Evolutionary conservation across 805 yeast genomes (phyloP).

Genomic region (Kurtzmaniella cleridarum): DNA sequence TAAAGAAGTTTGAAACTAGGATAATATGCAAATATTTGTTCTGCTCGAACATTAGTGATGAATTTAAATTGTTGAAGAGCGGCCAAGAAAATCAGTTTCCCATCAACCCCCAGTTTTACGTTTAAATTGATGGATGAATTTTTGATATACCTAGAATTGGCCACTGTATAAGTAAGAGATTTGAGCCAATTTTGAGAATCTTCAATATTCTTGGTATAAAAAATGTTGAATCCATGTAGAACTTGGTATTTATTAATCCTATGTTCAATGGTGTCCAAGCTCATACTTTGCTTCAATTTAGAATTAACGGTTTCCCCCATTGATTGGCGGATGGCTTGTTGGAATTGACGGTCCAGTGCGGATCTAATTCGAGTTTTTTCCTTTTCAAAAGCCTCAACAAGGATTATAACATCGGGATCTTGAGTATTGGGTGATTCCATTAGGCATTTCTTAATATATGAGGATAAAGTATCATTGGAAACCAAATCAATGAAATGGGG

Average conservation of each 20-base stretch:
- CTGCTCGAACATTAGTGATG: conserved; percentile 50
- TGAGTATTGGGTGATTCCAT: conserved; percentile 3
- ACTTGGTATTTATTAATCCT: conserved; percentile 43
- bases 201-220: conserved; percentile 40
- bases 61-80: conserved; percentile 52
- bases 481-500: conserved; percentile 29
- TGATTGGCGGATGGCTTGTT: conserved; percentile 27
- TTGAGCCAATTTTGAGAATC: conserved; percentile 51
- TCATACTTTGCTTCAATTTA: neutral
- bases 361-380: conserved; percentile 39
- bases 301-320: conserved; percentile 7
- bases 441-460: conserved; percentile 8
- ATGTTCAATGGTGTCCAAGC: conserved; percentile 16
- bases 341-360: conserved; percentile 42
- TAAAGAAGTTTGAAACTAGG: conserved; percentile 31
- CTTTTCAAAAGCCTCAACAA: conserved; percentile 47
- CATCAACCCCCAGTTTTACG: conserved; percentile 49
- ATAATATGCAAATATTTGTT: conserved; percentile 37
- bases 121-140: conserved; percentile 28
- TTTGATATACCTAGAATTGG: conserved; percentile 50
- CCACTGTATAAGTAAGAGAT: conserved; percentile 53
- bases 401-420: conserved; percentile 28
- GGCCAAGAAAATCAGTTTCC: conserved; percentile 41
- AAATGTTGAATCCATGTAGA: conserved; percentile 42
- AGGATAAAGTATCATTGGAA: conserved; percentile 30